These are phyloP conservation scores for Gaeumannomyces tritici DNA, from an alignment of 2,329 filamentous ascomycete genomes.

Conservation along the genomic window DNA sequence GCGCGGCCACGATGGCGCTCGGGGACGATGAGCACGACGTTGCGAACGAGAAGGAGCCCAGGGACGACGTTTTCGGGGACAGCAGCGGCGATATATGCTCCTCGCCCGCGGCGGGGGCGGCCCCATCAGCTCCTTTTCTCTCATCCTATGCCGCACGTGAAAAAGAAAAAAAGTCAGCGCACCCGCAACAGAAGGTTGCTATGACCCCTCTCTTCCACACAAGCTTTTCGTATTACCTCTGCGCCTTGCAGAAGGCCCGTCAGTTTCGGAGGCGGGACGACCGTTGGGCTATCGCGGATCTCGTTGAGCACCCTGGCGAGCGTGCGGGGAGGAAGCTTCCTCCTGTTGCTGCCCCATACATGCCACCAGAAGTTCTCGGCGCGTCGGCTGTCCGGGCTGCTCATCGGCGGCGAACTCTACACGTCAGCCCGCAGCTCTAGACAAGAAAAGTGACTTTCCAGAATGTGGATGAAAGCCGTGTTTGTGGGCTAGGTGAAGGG, in stretches of 20 bases:
- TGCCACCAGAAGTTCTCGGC: constrained; percentile 57
- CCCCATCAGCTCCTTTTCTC: neutral
- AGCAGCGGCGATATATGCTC: neutral
- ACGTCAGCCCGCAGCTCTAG: neutral
- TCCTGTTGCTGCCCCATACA: constrained; percentile 50
- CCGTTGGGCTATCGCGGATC: constrained; percentile 41
- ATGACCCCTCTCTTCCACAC: neutral
- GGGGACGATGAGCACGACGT: neutral
- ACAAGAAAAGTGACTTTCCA: too few species aligned
- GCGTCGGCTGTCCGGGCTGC: neutral
- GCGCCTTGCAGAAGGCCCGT: neutral
- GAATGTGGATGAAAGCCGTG: neutral
- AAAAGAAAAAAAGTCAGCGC: neutral
- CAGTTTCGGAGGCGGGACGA: constrained; percentile 34
- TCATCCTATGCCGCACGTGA: neutral
- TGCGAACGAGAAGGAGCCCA: neutral
- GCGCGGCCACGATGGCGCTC: neutral
- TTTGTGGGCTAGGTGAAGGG: neutral
- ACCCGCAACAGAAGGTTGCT: neutral
- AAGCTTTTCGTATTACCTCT: neutral
- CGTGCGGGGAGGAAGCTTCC: constrained; percentile 39
- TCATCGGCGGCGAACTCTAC: neutral
- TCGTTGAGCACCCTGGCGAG: constrained; percentile 47
- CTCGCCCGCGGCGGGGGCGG: neutral
- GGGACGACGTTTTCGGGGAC: neutral